Base-by-base conservation (phyloP, 331 rosid species). In the Acacia concinna region DNA sequence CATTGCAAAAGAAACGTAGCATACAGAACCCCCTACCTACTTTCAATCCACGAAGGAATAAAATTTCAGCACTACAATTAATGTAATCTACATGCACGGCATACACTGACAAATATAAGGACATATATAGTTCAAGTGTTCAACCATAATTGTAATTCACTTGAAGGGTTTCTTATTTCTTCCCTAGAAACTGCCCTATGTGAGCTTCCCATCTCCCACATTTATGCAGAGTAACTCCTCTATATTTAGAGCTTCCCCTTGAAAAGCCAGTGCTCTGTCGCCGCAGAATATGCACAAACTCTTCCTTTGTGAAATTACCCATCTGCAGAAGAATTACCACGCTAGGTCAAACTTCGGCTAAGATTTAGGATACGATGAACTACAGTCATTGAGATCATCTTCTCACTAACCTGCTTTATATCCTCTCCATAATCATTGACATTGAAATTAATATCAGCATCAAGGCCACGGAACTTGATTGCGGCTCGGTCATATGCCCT, bases 181-280 rank as follows among this genome's bases (percentile, higher is more conserved):
- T 94, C 38, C 97, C 97, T 43, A 92, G 89, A 82, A 94, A 87
- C 89, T 94, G 98, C 25, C 98, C 98, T 97, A 94, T 92, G 0
- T 97, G 97, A 86, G 98, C 97, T 81, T 94, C 98, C 98, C 98
- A 94, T 78, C 98, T 82, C 13, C 98, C 98, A 20, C 97, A 94
- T 85, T 94, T 94, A 82, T 94, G 98, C 64, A 94, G 78, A 43
- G 98, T 94, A 73, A 94, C 98, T 78, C 98, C 98, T 81, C 97
- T 89, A 83, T 83, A 94, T 82, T 87, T 94, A 12, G 97, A 94
- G 85, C 95, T 92, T 83, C 98, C 98, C 74, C 98, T 87, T 0
- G 98, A 87, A 75, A 94, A 94, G 1, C 98, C 98, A 8, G 97
- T 92, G 84, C 98, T 94, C 80, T 94, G 98, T 37, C 98, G 82